Evolutionary conservation across 2,329 filamentous ascomycete genomes (phyloP).

Genomic region (Talaromyces sp.): DNA sequence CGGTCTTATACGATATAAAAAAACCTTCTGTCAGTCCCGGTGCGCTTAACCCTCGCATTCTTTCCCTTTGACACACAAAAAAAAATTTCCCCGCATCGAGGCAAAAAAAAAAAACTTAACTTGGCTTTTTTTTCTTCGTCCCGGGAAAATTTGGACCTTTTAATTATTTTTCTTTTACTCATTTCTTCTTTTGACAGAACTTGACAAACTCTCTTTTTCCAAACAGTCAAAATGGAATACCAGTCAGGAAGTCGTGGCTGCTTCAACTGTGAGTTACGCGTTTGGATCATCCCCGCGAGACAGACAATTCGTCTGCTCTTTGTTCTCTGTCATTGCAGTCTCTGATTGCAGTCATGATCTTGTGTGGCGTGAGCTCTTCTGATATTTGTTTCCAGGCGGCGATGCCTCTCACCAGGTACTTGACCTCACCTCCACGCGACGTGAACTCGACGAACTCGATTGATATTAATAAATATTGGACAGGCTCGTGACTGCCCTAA

Average conservation of each 20-base stretch:
- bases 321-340: neutral
- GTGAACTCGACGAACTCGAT: neutral
- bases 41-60: neutral
- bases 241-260: constrained; percentile 48
- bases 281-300: neutral
- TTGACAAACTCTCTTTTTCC: neutral
- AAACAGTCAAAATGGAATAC: constrained; percentile 43
- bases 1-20: neutral
- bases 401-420: constrained; percentile 70
- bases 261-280: constrained; percentile 52
- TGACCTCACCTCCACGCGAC: constrained; percentile 7
- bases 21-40: neutral
- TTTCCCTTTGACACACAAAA: neutral
- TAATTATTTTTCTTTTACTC: neutral
- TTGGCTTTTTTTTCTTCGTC: neutral
- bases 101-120: neutral
- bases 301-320: neutral
- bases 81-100: neutral
- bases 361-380: neutral
- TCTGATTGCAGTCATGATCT: too few species aligned
- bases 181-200: neutral
- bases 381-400: constrained; percentile 51
- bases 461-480: constrained; percentile 4
- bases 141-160: neutral
- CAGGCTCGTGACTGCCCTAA: constrained; percentile 82